A percentile compares a stretch with the other conserved stretches of the same genome.
Evolutionary conservation across 208 protist genomes (phyloP).

Genomic region (Acanthamoeba castellanii): DNA sequence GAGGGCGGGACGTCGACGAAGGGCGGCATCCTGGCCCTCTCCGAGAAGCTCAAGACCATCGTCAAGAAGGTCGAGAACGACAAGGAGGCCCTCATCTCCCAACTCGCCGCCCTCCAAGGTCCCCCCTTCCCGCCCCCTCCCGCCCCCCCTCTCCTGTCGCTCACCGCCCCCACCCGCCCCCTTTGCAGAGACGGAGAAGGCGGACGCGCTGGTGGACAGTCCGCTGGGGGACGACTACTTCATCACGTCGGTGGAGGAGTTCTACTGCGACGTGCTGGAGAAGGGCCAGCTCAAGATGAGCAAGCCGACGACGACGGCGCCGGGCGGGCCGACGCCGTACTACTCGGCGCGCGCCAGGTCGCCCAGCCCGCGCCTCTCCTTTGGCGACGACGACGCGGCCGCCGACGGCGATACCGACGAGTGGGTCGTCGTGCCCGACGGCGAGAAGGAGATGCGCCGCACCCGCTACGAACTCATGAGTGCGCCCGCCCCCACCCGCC

Average conservation of each 20-base stretch:
- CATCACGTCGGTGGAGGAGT: slow-evolving; percentile 55
- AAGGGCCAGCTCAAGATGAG: slow-evolving; percentile 50
- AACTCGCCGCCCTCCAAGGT: slow-evolving; percentile 1
- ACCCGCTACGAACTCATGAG: slow-evolving; percentile 18
- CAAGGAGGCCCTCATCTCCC: not conserved
- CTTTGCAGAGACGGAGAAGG: not conserved
- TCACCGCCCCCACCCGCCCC: not conserved
- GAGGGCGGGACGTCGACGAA: not conserved
- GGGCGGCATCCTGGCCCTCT: slow-evolving; percentile 13
- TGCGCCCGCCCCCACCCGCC: no score
- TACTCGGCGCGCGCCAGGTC: not conserved
- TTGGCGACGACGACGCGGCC: not conserved
- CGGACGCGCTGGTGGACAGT: not conserved
- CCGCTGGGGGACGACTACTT: slow-evolving; percentile 52
- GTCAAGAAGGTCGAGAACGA: slow-evolving; percentile 13
- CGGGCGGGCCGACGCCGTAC: not conserved
- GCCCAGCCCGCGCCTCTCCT: not conserved
- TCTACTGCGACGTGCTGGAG: slow-evolving; percentile 57
- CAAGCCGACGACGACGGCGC: not conserved
- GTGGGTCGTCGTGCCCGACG: not conserved
- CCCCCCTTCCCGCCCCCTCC: not conserved
- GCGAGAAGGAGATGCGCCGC: slow-evolving; percentile 14
- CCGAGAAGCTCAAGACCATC: slow-evolving; percentile 30
- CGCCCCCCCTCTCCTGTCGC: not conserved
- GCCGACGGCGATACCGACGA: not conserved